Base-by-base conservation (phyloP, 768 basidiomycete genomes). In the Termitomyces sp. region DNA sequence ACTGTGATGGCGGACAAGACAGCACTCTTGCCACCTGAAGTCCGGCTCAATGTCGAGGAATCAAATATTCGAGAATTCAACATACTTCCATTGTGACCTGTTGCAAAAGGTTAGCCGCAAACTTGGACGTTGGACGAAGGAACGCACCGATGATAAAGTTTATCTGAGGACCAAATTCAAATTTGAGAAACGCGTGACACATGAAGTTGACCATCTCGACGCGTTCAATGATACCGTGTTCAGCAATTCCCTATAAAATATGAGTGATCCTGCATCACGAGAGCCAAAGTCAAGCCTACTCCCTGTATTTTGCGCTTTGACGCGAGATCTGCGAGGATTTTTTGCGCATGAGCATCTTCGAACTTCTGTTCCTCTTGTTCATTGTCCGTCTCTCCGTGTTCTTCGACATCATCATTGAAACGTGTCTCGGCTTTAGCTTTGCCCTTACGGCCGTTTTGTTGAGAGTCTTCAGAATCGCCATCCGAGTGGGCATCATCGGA, bases 141-240 rank as follows among this genome's bases (percentile, higher is more conserved):
- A 11, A 34, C 51, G 31, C 66, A 88, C 94, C 94, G 43, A 96
- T 96, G 66, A 99, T 92, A 70, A 98, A 98, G 75, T 98, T 99
- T 70, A 99, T 92, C 72, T 96, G 93, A 9, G 91, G 89, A 0
- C 94, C 94, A 64, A 98, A 94, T 2, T 83, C 81, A 74, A 97
- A 92, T 1, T 82, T 87, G 49, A 95, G 79, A 73, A 82, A 87
- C 71, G 86, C 83, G 76, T 98, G 96, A 73, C 95, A 97, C 95
- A 98, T 96, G 76, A 98, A 98, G 70, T 98, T 89, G 69, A 86
- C 82, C 84, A 94, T 86, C 69, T 94, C 89, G 47, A 97, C 83
- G 38, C 82, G 80, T 67, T 93, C 89, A 62, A 98, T 91, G 65
- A 98, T 88, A 5, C 96, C 96, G 67, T 88, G 84, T 55, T 96